Base-by-base conservation (phyloP, 2,329 filamentous ascomycete species). In the Aspergillus arachidicola region DNA sequence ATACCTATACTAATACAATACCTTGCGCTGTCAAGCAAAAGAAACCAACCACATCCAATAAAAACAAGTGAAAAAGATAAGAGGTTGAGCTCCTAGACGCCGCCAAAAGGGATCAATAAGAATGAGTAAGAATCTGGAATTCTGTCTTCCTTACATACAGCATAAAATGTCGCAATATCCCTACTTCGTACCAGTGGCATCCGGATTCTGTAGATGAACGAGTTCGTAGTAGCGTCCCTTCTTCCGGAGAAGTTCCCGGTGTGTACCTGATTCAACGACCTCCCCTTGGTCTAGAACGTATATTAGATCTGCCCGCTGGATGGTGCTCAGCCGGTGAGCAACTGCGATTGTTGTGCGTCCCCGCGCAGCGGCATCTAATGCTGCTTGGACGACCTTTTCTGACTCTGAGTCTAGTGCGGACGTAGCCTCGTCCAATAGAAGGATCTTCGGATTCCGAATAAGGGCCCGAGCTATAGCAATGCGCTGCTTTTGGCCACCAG, bases 401-500 rank as follows among this genome's bases (percentile, higher is more conserved):
- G 91, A 92, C 72, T 92, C 91, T 6, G 92, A 94, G 72, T 97
- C 94, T 0, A 97, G 84, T 6, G 92, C 92, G 43, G 89, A 92
- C 0, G 94, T 97, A 1, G 94, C 93, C 77, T 97, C 94, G 66
- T 97, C 94, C 3, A 97, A 87, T 1, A 97, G 85, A 1, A 97
- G 84, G 72, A 97, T 84, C 80, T 91, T 92, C 0, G 92, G 92
- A 68, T 95, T 88, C 2, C 88, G 91, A n/a, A 95, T 88, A 54
- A 95, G 85, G 32, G 91, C 91, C 66, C 91, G 83, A 5, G 92
- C 91, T 73, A 96, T 95, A 10, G 92, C 91, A 69, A 96, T 93
- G 66, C 93, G 90, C 78, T 96, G 93, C 75, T 95, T 94, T 78
- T 97, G 93, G n/a, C 93, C 93, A 74, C 93, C 93, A 51, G 90